Base-by-base conservation (phyloP, 1,139 yeast species). In the Sugiyamaella novakii region DNA sequence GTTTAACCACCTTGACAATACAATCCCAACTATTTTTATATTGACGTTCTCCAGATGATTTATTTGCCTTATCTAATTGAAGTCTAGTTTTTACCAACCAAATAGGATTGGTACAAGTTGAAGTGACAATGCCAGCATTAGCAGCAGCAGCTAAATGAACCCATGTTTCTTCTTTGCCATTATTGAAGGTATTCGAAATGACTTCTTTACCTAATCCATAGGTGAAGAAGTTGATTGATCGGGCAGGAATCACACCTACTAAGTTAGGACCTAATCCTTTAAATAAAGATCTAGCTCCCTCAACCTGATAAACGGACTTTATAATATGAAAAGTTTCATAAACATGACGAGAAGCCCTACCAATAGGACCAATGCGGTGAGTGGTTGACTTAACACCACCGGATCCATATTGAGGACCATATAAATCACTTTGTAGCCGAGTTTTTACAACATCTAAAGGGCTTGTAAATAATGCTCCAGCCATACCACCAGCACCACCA, bases 41-140 rank as follows among this genome's bases (percentile, higher is more conserved):
- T 57, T 77, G 77, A 55, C 83, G 80, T 11, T 78, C 76, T 44
- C 77, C 76, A 14, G 79, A 69, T 1, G 59, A 57, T 27, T 52
- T 51, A 1, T 60, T 43, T 5, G 67, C 59, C 64, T 83, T 86
- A 66, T 92, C 98, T 51, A 94, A 76, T 64, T 94, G 99, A 43
- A 94, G 76, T 61, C 99, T 77, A 0, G 99, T 94, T 67, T 94
- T 94, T 52, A 94, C 84, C 56, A 94, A 74, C 99, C 99, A 94
- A 50, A 94, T 94, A n/a, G 99, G 99, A 65, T 94, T 94, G 0
- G 99, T 94, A n/a, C 94, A 96, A 0, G 98, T 92, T 3, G 97
- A 85, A 0, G 98, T 94, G 17, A 86, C 94, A 64, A 92, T 75
- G 2, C 99, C 98, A 0, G 99, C 99, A 60, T 78, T 78, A 1